A percentile compares a stretch with the other conserved stretches of the same genome.
These are phyloP conservation scores for Boletus mariae DNA, from an alignment of 1,284 basidiomycete species.

Conservation along the genomic window DNA sequence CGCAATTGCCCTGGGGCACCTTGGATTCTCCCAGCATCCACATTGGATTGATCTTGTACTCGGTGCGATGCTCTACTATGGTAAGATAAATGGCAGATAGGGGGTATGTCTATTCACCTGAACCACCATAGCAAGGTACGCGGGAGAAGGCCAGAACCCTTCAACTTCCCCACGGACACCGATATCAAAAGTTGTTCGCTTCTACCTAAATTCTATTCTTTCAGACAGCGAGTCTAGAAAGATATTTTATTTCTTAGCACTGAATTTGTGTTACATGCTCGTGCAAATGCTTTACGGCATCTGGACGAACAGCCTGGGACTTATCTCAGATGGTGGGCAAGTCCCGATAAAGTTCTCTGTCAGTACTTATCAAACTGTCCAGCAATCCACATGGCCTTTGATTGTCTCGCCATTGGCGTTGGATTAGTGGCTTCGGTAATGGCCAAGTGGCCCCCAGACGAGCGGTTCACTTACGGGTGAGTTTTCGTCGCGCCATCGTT, in stretches of 20 bases:
- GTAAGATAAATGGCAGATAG: conserved; percentile 35
- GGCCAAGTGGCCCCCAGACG: conserved; percentile 96
- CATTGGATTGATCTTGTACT: conserved; percentile 54
- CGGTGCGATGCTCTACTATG: conserved; percentile 52
- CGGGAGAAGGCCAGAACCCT: conserved; percentile 42
- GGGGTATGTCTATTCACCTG: conserved; percentile 4
- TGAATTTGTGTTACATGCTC: conserved; percentile 96
- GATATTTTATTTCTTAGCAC: conserved; percentile 95
- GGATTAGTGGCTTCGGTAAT: conserved; percentile 96
- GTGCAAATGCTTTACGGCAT: conserved; percentile 95
- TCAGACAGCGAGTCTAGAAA: conserved; percentile 89
- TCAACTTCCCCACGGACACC: conserved; percentile 50
- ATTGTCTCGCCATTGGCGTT: conserved; percentile 96
- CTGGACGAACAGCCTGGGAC: conserved; percentile 94
- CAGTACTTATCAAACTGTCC: conserved; percentile 4
- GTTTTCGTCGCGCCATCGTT: conserved; percentile 16
- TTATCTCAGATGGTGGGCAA: conserved; percentile 90
- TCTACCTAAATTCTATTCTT: conserved; percentile 85
- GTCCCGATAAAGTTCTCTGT: not conserved
- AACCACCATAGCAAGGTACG: conserved; percentile 50
- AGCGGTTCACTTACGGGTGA: conserved; percentile 92
- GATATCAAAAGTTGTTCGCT: conserved; percentile 55
- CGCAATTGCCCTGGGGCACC: conserved; percentile 45
- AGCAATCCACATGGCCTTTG: conserved; percentile 99
- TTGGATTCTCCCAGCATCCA: conserved; percentile 54